A percentile compares a stretch with the other conserved stretches of the same genome.
phyloP scores from a whole-genome alignment of 306 rosid species.

The barrel medic (Medicago truncatula) region MtrunA17r5.0-ANR NC_053049.1:2265001-2265500 shows the following conservation, averaged over 20 bases:
- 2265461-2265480: conserved; percentile 57
- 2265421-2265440: conserved; percentile 42
- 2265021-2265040: conserved; percentile 74
- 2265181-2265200: conserved; percentile 61
- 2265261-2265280: conserved; percentile 57
- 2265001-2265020: conserved; percentile 75
- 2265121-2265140: conserved; percentile 67
- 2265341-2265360: conserved; percentile 72
- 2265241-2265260: conserved; percentile 53
- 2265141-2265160: conserved; percentile 85
- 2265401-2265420: conserved; percentile 48
- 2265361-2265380: conserved; percentile 58
- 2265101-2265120: conserved; percentile 69
- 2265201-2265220: conserved; percentile 64
- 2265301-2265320: conserved; percentile 78
- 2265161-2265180: conserved; percentile 95
- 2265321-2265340: conserved; percentile 77
- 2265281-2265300: conserved; percentile 89
- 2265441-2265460: conserved; percentile 52
- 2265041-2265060: conserved; percentile 82
- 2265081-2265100: conserved; percentile 93
- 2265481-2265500: conserved; percentile 91
- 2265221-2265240: conserved; percentile 64
- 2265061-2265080: conserved; percentile 76
- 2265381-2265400: conserved; percentile 50